Percentiles rank a stretch among this genome's conserved stretches.
These are phyloP conservation scores for Parmelia sp. DNA, from an alignment of 495 filamentous ascomycete species.

Conservation along the genomic window DNA sequence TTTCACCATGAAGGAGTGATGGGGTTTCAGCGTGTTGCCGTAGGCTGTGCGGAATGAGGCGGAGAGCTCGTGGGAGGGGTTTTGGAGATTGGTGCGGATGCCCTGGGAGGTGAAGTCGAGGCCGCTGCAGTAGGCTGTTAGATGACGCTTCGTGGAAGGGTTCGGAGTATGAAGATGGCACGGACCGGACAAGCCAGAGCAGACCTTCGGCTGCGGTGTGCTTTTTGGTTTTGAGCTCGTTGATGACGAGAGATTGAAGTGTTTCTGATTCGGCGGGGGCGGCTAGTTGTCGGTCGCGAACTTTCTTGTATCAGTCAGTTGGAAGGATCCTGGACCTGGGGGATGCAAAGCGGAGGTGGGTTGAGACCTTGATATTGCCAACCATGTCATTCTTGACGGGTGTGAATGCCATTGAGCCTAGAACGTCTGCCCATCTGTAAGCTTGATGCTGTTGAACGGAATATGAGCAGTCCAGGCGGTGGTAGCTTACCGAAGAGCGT, in stretches of 20 bases:
- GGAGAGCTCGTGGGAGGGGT: conserved; percentile 65
- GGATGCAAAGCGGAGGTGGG: background rate
- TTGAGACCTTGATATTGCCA: conserved; percentile 80
- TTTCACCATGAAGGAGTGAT: conserved; percentile 82
- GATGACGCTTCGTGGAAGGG: background rate
- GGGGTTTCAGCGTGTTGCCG: conserved; percentile 73
- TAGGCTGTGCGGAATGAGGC: conserved; percentile 84
- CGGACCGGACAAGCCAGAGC: conserved; percentile 84
- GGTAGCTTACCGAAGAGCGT: conserved; percentile 69
- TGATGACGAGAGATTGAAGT: conserved; percentile 73
- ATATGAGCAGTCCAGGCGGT: background rate
- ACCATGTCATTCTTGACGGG: conserved; percentile 86
- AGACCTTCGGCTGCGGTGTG: conserved; percentile 83
- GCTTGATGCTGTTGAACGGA: background rate
- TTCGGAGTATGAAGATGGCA: conserved; percentile 15
- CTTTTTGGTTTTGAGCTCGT: conserved; percentile 81
- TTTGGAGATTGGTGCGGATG: conserved; percentile 67
- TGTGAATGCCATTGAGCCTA: conserved; percentile 74
- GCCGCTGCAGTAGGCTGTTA: conserved; percentile 49
- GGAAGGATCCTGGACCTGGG: background rate
- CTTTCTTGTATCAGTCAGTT: conserved; percentile 54
- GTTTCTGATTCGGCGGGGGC: conserved; percentile 70
- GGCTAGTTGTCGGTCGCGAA: conserved; percentile 72
- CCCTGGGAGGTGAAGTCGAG: conserved; percentile 87
- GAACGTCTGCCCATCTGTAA: conserved; percentile 51